Evolutionary conservation across 2,329 filamentous ascomycete genomes (phyloP).

Genomic region (Cladophialophora bantiana): DNA sequence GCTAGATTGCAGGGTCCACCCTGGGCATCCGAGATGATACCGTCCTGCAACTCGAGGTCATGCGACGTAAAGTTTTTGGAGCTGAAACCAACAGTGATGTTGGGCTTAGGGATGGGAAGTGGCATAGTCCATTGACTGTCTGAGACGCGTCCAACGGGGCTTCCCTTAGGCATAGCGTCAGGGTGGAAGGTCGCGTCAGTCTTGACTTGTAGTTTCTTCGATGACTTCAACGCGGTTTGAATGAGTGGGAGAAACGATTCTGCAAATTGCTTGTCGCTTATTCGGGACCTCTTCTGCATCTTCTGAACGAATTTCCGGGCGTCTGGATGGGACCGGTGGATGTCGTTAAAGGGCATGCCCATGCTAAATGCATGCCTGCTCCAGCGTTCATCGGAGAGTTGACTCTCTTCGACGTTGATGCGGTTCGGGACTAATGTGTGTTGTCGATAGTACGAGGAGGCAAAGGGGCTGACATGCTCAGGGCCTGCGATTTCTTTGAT

Average conservation of each 20-base stretch:
- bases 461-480: neutral
- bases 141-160: conserved; percentile 8
- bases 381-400: conserved; percentile 30
- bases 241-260: conserved; percentile 28
- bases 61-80: conserved; percentile 24
- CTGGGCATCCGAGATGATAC: conserved; percentile 29
- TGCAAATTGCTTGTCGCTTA: conserved; percentile 18
- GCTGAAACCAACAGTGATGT: conserved; percentile 32
- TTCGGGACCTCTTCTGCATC: conserved; percentile 23
- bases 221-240: conserved; percentile 22
- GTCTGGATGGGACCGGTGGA: conserved; percentile 20
- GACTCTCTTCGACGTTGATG: conserved; percentile 19
- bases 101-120: conserved; percentile 30
- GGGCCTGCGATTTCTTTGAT: conserved; percentile 12
- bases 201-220: conserved; percentile 24
- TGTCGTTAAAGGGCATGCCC: conserved; percentile 28
- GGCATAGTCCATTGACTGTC: conserved; percentile 25
- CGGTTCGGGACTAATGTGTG: conserved; percentile 27
- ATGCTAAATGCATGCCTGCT: conserved; percentile 29
- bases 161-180: conserved; percentile 29
- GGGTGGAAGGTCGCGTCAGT: conserved; percentile 22
- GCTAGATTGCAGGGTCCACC: conserved; percentile 33
- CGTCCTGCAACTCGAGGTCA: conserved; percentile 33
- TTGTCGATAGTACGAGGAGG: conserved; percentile 23
- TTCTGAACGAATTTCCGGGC: conserved; percentile 30